Conservation (phyloP, 129 eudicot species). For the Pittosporum tobira region DNA sequence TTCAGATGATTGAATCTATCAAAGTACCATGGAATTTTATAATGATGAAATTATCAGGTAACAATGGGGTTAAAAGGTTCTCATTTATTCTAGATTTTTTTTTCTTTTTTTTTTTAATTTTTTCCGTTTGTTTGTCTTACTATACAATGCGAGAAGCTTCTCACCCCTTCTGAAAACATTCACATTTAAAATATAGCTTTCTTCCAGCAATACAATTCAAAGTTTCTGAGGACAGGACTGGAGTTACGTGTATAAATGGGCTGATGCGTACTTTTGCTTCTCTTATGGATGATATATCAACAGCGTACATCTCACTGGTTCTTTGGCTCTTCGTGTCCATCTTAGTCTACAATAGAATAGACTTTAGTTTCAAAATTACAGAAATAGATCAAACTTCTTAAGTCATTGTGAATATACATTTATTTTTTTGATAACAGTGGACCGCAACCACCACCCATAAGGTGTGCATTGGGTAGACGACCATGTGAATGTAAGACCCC, state of each 20-base stretch:
- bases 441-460: too few relatives aligned
- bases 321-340: constrained; percentile 35
- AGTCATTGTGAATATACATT: too few relatives aligned
- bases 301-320: constrained; percentile 55
- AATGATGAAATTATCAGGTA: neutral
- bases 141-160: constrained; percentile 2
- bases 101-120: neutral
- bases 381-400: constrained; percentile 8
- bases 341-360: constrained; percentile 1
- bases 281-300: constrained; percentile 62
- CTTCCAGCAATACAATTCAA: constrained; percentile 68
- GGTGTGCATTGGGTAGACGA: too few relatives aligned
- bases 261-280: constrained; percentile 66
- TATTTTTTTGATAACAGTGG: too few relatives aligned
- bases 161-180: constrained; percentile 96
- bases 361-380: constrained; percentile 1
- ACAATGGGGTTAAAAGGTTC: neutral
- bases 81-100: too few relatives aligned
- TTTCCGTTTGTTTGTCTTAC: neutral
- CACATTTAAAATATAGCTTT: constrained; percentile 76
- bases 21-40: neutral
- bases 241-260: constrained; percentile 56
- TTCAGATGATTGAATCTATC: constrained; percentile 3
- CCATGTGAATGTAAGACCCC: too few relatives aligned
- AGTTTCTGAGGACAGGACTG: constrained; percentile 76